phyloP scores from a whole-genome alignment of 768 basidiomycete genomes.

The Lactifluus hygrophoroides region DNA sequence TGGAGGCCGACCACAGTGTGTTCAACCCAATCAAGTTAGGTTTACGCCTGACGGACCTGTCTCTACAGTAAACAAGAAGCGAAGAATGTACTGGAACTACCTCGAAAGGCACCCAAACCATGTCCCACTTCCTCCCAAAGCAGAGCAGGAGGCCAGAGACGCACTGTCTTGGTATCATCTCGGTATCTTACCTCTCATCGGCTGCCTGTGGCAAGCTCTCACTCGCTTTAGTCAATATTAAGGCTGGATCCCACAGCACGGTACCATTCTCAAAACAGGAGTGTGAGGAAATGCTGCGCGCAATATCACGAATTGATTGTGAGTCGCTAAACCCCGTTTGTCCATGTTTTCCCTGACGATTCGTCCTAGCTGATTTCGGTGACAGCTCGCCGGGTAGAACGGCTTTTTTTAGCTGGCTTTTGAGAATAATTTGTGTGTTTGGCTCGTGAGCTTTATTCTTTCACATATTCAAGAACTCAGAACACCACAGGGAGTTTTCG shows the following conservation, averaged over 20 bases:
- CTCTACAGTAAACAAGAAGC: slow-evolving; percentile 17
- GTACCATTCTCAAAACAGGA: slow-evolving; percentile 48
- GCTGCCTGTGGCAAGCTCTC: background rate
- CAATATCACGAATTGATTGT: slow-evolving; percentile 22
- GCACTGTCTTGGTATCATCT: slow-evolving; percentile 45
- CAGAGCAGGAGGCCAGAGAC: slow-evolving; percentile 39
- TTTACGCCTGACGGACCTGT: background rate
- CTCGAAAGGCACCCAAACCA: slow-evolving; percentile 43
- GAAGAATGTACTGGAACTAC: slow-evolving; percentile 46
- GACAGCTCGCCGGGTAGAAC: slow-evolving; percentile 34
- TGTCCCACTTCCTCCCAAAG: slow-evolving; percentile 33
- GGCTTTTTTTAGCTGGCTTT: slow-evolving; percentile 41
- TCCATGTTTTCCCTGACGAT: background rate
- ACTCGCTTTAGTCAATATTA: slow-evolving; percentile 39
- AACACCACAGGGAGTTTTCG: slow-evolving; percentile 33
- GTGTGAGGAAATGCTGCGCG: slow-evolving; percentile 41
- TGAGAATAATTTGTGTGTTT: slow-evolving; percentile 38
- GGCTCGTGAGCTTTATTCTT: background rate
- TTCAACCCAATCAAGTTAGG: background rate
- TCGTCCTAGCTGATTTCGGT: slow-evolving; percentile 17
- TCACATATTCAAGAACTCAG: background rate
- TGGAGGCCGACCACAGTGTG: slow-evolving; percentile 3
- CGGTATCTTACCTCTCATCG: slow-evolving; percentile 18
- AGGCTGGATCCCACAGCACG: slow-evolving; percentile 34
- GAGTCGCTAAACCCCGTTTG: background rate